A percentile compares a stretch with the other conserved stretches of the same genome.
These are phyloP conservation scores for Calonectria honghensis DNA, from an alignment of 2,329 filamentous ascomycete species.

Conservation along the genomic window DNA sequence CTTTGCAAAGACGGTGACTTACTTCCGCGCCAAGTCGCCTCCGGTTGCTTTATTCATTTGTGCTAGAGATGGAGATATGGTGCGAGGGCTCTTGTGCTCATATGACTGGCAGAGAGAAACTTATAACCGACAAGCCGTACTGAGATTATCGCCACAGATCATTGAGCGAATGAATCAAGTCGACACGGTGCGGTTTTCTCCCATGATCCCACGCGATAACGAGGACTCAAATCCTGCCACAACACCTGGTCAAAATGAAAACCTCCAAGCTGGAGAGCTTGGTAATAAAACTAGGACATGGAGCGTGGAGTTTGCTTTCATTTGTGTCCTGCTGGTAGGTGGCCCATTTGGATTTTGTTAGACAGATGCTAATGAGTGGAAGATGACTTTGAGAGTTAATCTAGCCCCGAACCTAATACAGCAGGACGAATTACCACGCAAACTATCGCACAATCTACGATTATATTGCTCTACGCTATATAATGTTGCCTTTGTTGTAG, in stretches of 20 bases:
- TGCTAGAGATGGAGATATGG: slow-evolving; percentile 66
- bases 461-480: neutral
- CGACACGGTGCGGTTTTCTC: slow-evolving; percentile 18
- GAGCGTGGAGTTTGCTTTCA: slow-evolving; percentile 20
- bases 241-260: neutral
- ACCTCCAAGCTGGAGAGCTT: neutral
- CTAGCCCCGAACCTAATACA: neutral
- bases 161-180: slow-evolving; percentile 61
- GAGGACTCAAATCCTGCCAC: neutral
- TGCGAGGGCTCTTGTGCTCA: slow-evolving; percentile 65
- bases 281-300: neutral
- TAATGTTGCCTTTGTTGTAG: neutral
- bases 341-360: neutral
- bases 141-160: slow-evolving; percentile 62
- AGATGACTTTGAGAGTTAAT: neutral
- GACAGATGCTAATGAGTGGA: neutral
- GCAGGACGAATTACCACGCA: neutral
- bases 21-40: slow-evolving; percentile 55
- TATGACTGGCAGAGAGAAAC: slow-evolving; percentile 66
- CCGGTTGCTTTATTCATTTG: slow-evolving; percentile 65
- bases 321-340: slow-evolving; percentile 24
- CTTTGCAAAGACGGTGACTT: slow-evolving; percentile 64
- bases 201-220: neutral
- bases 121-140: slow-evolving; percentile 60
- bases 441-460: neutral